Base-by-base conservation (phyloP, 2,329 filamentous ascomycete genomes). In the Capronia epimyces region DNA sequence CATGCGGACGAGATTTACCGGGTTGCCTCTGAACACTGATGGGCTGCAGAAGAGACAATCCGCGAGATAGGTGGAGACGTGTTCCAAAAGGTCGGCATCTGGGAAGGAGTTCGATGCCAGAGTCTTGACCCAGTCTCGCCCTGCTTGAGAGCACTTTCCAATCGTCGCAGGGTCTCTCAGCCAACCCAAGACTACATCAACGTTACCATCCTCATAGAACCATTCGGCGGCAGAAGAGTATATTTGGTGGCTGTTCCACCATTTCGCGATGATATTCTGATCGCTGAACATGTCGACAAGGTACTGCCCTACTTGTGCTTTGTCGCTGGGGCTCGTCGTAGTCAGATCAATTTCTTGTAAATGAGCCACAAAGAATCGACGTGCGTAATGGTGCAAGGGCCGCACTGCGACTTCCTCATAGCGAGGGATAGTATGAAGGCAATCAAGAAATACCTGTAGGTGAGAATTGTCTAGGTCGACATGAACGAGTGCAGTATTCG, bases 281-380 rank as follows among this genome's bases (percentile, higher is more conserved):
- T n/a, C 39, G 13, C 20, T 25, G 22, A 42, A 42, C 39, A 42
- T 42, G 39, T 42, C 39, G 21, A 42, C 39, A 5, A 42, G 39
- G n/a, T 25, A 42, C n/a, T 42, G 39, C 13, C 39, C 39, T 12
- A 42, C 21, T 16, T n/a, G 39, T 3, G 39, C 39, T 42, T 42
- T 42, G n/a, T 42, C 21, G n/a, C 21, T 15, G 39, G 8, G 6
- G 7, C 21, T 25, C 13, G 8, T 16, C 13, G 39, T 25, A 15
- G 39, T 25, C 22, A 42, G 25, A n/a, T 42, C 39, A 25, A 42
- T 42, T 16, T 42, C 20, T 15, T 42, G 39, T 16, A 42, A 42
- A 42, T 42, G 39, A n/a, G 13, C 22, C 39, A 42, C 39, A 25
- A 42, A 42, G 39, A 42, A 42, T 5, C 8, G 20, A 9, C 39